Base-by-base conservation (phyloP, 768 basidiomycete species). In the Fibroporia radiculosa region DNA sequence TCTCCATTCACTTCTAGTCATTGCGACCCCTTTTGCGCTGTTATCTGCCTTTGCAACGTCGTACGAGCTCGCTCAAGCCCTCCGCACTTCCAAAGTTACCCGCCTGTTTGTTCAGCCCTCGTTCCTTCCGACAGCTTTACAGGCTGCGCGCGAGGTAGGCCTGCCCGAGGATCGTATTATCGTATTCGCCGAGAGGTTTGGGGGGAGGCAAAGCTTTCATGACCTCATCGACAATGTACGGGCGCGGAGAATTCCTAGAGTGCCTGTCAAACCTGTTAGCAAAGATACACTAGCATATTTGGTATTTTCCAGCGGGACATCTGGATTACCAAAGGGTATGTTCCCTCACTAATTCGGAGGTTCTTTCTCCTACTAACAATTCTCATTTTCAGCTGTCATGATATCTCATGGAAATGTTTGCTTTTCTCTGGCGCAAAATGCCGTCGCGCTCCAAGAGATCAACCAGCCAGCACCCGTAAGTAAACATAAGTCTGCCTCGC, bases 271-370 rank as follows among this genome's bases (percentile, higher is more conserved):
- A 32, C 64, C 68, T 0, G 82, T 74, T 0, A 62, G 51, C 14
- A 66, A 63, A 24, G 64, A 80, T 47, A 82, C 79, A 0, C 62
- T 85, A 1, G 84, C 81, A 1, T 84, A 87, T 57, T 65, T 88
- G 3, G 66, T 82, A 0, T 85, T 84, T 56, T 88, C 85, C 0
- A 87, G 85, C 53, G 85, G 85, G 19, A 88, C 86, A 0, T 86
- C 73, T 48, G 85, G 86, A 0, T 63, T 80, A 3, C 83, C 85
- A 0, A 88, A 88, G 73, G 83, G 84, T 78, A 19, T 19, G 19
- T 35, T 25, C 22, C 22, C 4, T 23, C 32, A 25, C 29, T 23
- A 16, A 14, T 8, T 20, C 25, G 3, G 12, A 22, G 33, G 14
- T 43, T 6, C 20, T 28, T 20, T 18, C 36, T 5, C 23, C 6